These are phyloP conservation scores for Aspergillus phoenicis DNA, from an alignment of 2,329 filamentous ascomycete species.

Conservation along the genomic window DNA sequence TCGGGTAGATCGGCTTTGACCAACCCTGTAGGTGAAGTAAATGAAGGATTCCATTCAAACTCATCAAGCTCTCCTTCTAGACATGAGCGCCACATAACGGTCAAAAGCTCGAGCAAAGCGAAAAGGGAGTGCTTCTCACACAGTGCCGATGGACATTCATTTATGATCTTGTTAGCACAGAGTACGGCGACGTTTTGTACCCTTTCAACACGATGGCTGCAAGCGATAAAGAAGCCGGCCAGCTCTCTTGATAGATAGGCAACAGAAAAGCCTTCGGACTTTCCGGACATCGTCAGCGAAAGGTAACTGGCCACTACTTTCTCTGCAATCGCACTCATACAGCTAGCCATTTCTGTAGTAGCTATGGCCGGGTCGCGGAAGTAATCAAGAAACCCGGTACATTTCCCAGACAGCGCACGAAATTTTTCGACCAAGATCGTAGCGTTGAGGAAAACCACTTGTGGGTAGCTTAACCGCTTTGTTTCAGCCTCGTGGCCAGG, in stretches of 20 bases:
- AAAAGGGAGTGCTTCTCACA: conserved; percentile 91
- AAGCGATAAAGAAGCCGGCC: conserved; percentile 79
- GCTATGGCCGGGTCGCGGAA: conserved; percentile 88
- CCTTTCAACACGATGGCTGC: conserved; percentile 89
- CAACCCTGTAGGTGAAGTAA: conserved; percentile 73
- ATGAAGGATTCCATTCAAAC: conserved; percentile 82
- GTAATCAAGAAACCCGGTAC: conserved; percentile 84
- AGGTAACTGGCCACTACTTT: conserved; percentile 80
- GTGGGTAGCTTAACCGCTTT: conserved; percentile 79
- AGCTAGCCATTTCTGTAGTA: conserved; percentile 61
- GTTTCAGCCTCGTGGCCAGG: conserved; percentile 78
- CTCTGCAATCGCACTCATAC: conserved; percentile 65
- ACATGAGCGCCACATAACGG: conserved; percentile 93
- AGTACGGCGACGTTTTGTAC: conserved; percentile 84
- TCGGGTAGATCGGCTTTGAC: conserved; percentile 91
- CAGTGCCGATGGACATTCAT: conserved; percentile 80
- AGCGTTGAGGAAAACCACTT: conserved; percentile 88
- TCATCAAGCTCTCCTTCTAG: conserved; percentile 92
- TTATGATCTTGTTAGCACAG: conserved; percentile 84
- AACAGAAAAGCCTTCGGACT: conserved; percentile 78
- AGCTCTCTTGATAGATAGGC: conserved; percentile 88
- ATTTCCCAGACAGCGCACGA: conserved; percentile 83
- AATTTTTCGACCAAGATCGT: conserved; percentile 87
- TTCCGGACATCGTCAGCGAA: conserved; percentile 69
- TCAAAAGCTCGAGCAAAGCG: conserved; percentile 85